These are phyloP conservation scores for Phialocephala subalpina DNA, from an alignment of 2,329 filamentous ascomycete genomes.

Conservation along the genomic window DNA sequence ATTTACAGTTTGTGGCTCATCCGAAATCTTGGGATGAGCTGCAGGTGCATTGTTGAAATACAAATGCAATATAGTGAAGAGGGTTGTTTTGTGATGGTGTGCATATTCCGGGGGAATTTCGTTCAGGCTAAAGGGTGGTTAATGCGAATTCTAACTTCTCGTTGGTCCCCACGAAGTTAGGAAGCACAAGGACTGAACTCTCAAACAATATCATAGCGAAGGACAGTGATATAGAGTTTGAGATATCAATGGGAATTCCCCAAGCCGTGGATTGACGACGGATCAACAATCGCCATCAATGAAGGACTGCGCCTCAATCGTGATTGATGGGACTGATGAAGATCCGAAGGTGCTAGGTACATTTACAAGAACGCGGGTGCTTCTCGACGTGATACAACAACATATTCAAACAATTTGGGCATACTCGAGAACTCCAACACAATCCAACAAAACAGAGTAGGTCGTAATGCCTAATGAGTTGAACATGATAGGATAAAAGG, in stretches of 20 bases:
- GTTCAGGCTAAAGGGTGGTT: constrained; percentile 10
- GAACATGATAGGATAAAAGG: constrained; percentile 9
- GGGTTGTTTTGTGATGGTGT: neutral
- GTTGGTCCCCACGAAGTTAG: neutral
- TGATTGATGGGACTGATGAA: neutral
- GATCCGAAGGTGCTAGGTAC: too few relatives aligned
- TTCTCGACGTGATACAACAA: neutral
- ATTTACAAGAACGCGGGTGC: neutral
- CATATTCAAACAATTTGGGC: neutral
- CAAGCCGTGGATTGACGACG: neutral
- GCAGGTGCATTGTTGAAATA: neutral
- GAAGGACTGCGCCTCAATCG: neutral
- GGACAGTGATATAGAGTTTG: constrained; percentile 6
- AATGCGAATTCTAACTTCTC: neutral
- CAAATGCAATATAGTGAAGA: neutral
- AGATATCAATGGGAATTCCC: neutral
- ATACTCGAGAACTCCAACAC: neutral
- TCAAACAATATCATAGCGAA: constrained; percentile 11
- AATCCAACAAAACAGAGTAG: neutral
- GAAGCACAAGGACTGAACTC: neutral
- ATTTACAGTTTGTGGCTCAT: neutral
- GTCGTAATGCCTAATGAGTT: neutral
- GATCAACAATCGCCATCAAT: neutral
- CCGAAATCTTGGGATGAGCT: constrained; percentile 1
- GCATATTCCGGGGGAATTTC: neutral